Evolutionary conservation across 2,329 filamentous ascomycete genomes (phyloP).

Genomic region (Pseudocercospora musae): DNA sequence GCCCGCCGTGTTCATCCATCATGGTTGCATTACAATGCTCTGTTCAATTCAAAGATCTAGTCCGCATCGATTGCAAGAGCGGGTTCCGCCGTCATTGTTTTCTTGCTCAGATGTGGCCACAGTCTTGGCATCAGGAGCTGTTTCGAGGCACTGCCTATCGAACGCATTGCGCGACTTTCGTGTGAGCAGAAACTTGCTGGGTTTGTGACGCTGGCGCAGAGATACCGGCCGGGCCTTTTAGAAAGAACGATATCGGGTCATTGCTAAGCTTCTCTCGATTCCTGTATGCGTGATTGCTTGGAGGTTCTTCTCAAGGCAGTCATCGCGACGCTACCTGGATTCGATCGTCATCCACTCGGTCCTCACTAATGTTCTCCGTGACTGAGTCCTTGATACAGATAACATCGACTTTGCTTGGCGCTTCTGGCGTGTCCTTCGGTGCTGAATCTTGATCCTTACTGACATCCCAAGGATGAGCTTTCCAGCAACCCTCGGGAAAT

Average conservation of each 20-base stretch:
- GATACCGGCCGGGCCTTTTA: not conserved
- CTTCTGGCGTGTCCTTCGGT: not conserved
- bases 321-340: not conserved
- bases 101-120: not conserved
- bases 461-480: conserved; percentile 14
- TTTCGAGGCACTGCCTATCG: not conserved
- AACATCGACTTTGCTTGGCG: not conserved
- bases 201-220: not conserved
- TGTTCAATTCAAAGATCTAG: not conserved
- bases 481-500: conserved; percentile 17
- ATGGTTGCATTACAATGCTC: not conserved
- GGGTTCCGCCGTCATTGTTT: not conserved
- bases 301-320: not conserved
- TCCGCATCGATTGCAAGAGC: not conserved
- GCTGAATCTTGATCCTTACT: not conserved
- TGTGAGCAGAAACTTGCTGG: not conserved
- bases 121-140: not conserved
- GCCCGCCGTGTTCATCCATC: not conserved
- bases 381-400: not conserved
- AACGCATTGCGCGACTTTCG: not conserved
- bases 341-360: not conserved
- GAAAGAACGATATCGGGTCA: not conserved
- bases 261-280: not conserved
- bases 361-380: not conserved
- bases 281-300: too few relatives aligned